Conservation (phyloP, 345 rosid species). For the Populus tremula region DNA sequence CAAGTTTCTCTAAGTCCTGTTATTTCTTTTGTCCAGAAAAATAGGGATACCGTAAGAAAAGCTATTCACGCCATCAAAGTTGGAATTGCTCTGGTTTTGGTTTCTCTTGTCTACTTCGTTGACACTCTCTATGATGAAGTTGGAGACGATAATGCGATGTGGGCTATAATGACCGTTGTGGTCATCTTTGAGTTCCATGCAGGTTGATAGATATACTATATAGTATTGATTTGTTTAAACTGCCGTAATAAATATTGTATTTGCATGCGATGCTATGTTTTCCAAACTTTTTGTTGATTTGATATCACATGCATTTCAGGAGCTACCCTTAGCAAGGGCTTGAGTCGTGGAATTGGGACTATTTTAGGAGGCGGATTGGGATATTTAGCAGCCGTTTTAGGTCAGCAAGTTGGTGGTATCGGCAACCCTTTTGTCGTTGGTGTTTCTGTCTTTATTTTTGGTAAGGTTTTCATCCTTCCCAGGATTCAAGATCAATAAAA, state of each 20-base stretch:
- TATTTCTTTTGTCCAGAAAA: constrained; percentile 22
- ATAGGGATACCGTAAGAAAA: constrained; percentile 28
- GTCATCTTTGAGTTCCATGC: constrained; percentile 69
- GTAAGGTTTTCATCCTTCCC: constrained; percentile 28
- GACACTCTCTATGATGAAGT: constrained; percentile 49
- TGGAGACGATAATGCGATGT: constrained; percentile 68
- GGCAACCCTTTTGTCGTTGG: constrained; percentile 46
- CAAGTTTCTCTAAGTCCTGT: neutral
- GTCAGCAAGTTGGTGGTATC: constrained; percentile 41
- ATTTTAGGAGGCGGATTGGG: constrained; percentile 62
- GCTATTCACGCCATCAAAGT: constrained; percentile 57
- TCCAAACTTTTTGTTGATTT: neutral
- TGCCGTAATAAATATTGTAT: neutral
- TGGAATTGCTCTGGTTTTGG: constrained; percentile 58
- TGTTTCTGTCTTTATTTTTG: constrained; percentile 42
- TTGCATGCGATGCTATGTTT: neutral
- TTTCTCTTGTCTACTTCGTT: constrained; percentile 58
- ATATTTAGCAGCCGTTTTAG: constrained; percentile 46
- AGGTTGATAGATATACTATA: constrained; percentile 32
- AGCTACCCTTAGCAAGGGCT: constrained; percentile 71
- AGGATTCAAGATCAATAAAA: neutral
- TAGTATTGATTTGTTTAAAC: neutral
- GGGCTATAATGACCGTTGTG: constrained; percentile 85
- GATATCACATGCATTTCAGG: constrained; percentile 30
- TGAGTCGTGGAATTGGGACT: constrained; percentile 65